Evolutionary conservation across 2,329 filamentous ascomycete species (phyloP), one percentile per base, ranked within the genome.

Genomic region (Nothophoma quercina): DNA sequence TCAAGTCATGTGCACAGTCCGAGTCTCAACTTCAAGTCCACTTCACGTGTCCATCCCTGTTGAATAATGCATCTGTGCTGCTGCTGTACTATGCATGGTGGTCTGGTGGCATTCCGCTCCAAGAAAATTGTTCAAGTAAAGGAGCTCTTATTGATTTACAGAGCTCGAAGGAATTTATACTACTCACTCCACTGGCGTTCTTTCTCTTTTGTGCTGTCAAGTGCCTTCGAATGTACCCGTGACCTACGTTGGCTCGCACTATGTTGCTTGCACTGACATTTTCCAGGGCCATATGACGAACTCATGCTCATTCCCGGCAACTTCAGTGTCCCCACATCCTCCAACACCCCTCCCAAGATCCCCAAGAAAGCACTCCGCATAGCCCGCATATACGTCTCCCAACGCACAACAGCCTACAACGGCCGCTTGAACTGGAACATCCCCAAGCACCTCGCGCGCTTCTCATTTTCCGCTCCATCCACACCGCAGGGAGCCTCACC

Each of bases 381-480:
- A 21, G 51, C 59, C 19, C 64, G 68, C 25, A 72, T 72, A 34
- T 73, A 72, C 49, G 68, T 72, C 36, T 70, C 67, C 22, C 68
- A 72, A 32, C 62, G 64, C 47, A 68, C 63, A 8, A 73, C 69
- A 9, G 51, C 53, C 12, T 71, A 72, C 56, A 72, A 72, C 42
- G 68, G 69, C 28, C 67, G 69, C 26, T 34, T 67, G 3, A 71
- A 72, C 41, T 72, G 69, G 67, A 70, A 73, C 55, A 72, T 73
- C 21, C 66, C 70, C 9, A 72, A 73, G 47, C 67, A 71, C 51
- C 64, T 72, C 15, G 68, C 69, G 0, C 68, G 70, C 19, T 72
- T 72, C 55, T 47, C 56, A 12, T 73, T 71, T 55, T 70, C 67
- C 12, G 58, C 66, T 0, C 67, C 67, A 0, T 47, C 56, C 3